A percentile compares a stretch with the other conserved stretches of the same genome.
phyloP scores from a whole-genome alignment of 345 rosid genomes.

The Syzygium grande region DNA sequence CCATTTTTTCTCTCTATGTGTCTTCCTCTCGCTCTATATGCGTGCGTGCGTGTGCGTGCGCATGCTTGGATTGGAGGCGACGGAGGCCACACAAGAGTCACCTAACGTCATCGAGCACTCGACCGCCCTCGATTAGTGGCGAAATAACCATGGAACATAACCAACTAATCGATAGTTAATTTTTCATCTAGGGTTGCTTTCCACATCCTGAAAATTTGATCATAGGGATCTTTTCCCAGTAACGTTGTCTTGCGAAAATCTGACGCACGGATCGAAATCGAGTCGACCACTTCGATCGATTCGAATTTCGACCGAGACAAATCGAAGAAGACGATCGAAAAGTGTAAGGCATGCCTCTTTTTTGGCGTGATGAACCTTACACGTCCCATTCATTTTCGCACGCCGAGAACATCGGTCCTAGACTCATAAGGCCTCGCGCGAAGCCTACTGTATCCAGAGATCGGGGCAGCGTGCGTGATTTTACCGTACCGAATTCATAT shows the following conservation, averaged over 20 bases:
- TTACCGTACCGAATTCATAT: neutral
- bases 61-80: neutral
- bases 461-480: neutral
- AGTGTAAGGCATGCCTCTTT: neutral
- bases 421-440: neutral
- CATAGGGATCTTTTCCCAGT: neutral
- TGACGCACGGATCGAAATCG: neutral
- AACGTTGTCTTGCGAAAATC: neutral
- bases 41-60: neutral
- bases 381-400: neutral
- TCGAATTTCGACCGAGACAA: neutral
- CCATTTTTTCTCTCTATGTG: neutral
- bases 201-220: neutral
- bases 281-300: rapidly evolving
- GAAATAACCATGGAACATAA: neutral
- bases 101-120: neutral
- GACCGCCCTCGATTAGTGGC: neutral
- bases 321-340: neutral
- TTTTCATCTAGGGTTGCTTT: neutral
- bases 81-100: too few species aligned
- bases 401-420: neutral
- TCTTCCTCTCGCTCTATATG: neutral
- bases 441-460: neutral
- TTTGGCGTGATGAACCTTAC: neutral
- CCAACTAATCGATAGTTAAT: neutral